phyloP scores from a whole-genome alignment of 768 basidiomycete species.

The Kwoniella heveanensis region DNA sequence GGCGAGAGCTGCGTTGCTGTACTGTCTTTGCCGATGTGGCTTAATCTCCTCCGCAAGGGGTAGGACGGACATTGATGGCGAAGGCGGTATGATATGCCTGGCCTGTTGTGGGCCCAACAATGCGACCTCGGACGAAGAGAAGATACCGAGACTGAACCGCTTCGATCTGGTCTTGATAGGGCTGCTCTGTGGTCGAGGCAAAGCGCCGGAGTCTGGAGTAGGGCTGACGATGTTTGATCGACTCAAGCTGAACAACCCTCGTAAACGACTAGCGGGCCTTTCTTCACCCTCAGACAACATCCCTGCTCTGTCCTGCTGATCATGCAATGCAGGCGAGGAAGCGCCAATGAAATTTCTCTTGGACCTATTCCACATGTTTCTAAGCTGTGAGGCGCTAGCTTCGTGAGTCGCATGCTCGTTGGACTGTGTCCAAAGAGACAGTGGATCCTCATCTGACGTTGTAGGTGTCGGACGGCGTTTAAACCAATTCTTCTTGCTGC shows the following conservation, averaged over 20 bases:
- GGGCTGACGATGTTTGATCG: conserved; percentile 8
- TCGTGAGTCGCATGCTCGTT: not conserved
- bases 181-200: not conserved
- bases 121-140: conserved; percentile 5
- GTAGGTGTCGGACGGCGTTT: not conserved
- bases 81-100: conserved; percentile 4
- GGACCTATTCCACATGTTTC: conserved; percentile 20
- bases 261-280: not conserved
- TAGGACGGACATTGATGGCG: conserved; percentile 14
- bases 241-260: conserved; percentile 16
- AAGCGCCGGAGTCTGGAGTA: not conserved
- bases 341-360: conserved; percentile 15
- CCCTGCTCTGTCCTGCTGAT: not conserved
- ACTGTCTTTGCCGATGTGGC: not conserved
- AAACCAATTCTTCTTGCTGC: conserved; percentile 15
- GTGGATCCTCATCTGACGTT: conserved; percentile 13
- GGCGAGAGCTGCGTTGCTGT: conserved; percentile 11
- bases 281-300: not conserved
- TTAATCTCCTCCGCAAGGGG: not conserved
- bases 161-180: conserved; percentile 10
- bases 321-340: conserved; percentile 9
- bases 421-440: conserved; percentile 18
- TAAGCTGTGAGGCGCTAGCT: conserved; percentile 3
- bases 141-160: conserved; percentile 2
- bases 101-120: not conserved